A percentile compares a stretch with the other conserved stretches of the same genome.
phyloP scores from a whole-genome alignment of 2,329 filamentous ascomycete genomes.

The Biscogniauxia sp. region DNA sequence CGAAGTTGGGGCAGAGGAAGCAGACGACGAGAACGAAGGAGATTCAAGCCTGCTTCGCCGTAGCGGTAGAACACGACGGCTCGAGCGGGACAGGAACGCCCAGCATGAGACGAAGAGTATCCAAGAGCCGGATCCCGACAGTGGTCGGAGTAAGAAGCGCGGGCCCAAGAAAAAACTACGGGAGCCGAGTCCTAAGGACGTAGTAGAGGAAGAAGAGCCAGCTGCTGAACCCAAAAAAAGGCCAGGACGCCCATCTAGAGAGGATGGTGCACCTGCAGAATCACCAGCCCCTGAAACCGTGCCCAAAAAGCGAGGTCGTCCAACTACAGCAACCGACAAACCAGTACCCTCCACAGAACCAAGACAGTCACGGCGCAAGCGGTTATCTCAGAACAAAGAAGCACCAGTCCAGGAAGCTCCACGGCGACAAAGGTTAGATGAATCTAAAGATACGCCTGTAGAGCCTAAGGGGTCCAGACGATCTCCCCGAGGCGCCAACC shows the following conservation, averaged over 20 bases:
- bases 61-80: constrained; percentile 22
- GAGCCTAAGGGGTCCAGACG: constrained; percentile 9
- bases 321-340: constrained; percentile 15
- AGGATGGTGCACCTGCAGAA: constrained; percentile 12
- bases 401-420: constrained; percentile 8
- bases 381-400: constrained; percentile 11
- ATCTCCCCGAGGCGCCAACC: constrained; percentile 11
- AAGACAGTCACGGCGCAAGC: constrained; percentile 10
- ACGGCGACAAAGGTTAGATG: neutral
- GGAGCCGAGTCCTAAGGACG: neutral
- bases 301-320: constrained; percentile 21
- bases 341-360: constrained; percentile 15
- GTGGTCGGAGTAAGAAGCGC: neutral
- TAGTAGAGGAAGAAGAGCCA: constrained; percentile 15
- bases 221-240: constrained; percentile 17
- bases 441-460: constrained; percentile 2
- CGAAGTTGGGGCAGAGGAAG: constrained; percentile 26
- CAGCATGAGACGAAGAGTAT: neutral
- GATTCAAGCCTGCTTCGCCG: constrained; percentile 27
- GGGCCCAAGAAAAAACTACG: neutral
- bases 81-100: constrained; percentile 1
- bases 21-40: constrained; percentile 32
- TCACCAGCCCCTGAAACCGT: constrained; percentile 9
- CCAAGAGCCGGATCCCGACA: neutral
- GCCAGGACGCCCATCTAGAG: constrained; percentile 29